Conservation (phyloP, 495 filamentous ascomycete genomes). For the Hypomontagnella submonticulosa region DNA sequence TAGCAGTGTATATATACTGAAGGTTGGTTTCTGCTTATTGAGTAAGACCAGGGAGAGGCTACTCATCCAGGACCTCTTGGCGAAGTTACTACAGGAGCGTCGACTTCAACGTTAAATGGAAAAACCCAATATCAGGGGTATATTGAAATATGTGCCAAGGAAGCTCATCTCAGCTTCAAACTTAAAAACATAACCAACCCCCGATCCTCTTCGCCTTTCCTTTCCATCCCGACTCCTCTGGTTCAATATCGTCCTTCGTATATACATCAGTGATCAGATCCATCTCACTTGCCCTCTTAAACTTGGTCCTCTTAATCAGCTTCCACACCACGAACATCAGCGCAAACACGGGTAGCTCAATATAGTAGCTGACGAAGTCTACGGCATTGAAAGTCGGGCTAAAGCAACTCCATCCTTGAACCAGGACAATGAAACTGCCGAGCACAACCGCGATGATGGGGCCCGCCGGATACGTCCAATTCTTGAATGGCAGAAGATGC, state of each 20-base stretch:
- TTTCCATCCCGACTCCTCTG: slow-evolving; percentile 29
- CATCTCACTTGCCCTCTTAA: slow-evolving; percentile 61
- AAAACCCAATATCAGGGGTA: slow-evolving; percentile 6
- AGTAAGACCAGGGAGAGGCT: too few species aligned
- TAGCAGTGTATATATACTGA: too few species aligned
- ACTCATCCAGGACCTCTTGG: too few species aligned
- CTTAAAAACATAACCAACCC: slow-evolving; percentile 39
- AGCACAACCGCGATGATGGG: slow-evolving; percentile 63
- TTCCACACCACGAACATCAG: slow-evolving; percentile 67
- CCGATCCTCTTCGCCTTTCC: slow-evolving; percentile 28
- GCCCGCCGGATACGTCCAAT: slow-evolving; percentile 70
- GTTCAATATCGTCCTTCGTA: slow-evolving; percentile 38
- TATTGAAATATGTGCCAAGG: not conserved
- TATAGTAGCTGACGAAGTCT: slow-evolving; percentile 66
- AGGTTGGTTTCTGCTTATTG: too few species aligned
- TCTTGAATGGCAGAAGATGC: slow-evolving; percentile 69
- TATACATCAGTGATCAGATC: slow-evolving; percentile 58
- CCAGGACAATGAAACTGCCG: slow-evolving; percentile 66
- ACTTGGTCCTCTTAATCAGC: slow-evolving; percentile 58
- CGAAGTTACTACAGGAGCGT: too few species aligned
- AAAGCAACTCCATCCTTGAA: slow-evolving; percentile 69
- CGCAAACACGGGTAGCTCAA: slow-evolving; percentile 66
- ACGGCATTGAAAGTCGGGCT: slow-evolving; percentile 62
- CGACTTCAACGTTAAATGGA: not conserved
- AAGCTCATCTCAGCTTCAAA: not conserved